Evolutionary conservation across 1,139 yeast genomes (phyloP).

Genomic region (Geotrichum candidum): DNA sequence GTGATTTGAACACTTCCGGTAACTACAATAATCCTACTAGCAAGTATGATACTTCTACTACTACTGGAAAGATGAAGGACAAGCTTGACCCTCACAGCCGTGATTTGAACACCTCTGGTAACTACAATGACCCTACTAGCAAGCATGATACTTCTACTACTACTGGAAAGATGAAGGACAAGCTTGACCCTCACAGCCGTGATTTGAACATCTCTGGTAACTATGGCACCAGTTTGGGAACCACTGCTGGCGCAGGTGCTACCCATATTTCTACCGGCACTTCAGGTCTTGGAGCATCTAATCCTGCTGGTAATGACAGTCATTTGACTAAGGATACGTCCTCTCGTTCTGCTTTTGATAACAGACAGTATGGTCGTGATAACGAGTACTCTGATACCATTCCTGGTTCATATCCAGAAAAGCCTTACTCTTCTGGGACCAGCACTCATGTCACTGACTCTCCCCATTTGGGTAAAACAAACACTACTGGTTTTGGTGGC

Average conservation of each 20-base stretch:
- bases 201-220: no score
- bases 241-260: not conserved
- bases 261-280: not conserved
- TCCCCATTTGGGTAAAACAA: not conserved
- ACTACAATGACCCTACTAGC: constrained; percentile 6
- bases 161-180: constrained; percentile 3
- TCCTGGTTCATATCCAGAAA: constrained; percentile 13
- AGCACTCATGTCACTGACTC: constrained; percentile 5
- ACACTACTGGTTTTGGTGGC: not conserved
- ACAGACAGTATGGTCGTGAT: constrained; percentile 3
- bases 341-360: not conserved
- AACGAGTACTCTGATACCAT: constrained; percentile 6
- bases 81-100: constrained; percentile 3
- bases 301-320: not conserved
- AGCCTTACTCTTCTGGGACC: not conserved
- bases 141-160: constrained; percentile 11
- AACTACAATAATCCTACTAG: not conserved
- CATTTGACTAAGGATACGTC: not conserved
- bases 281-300: not conserved
- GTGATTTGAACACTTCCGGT: not conserved
- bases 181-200: constrained; percentile 3
- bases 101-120: not conserved
- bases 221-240: not conserved
- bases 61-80: constrained; percentile 1
- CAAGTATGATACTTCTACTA: constrained; percentile 6